Evolutionary conservation across 73 alveolate species (phyloP), one percentile per base, ranked within the genome.

Genomic region (Uronychia setigera): DNA sequence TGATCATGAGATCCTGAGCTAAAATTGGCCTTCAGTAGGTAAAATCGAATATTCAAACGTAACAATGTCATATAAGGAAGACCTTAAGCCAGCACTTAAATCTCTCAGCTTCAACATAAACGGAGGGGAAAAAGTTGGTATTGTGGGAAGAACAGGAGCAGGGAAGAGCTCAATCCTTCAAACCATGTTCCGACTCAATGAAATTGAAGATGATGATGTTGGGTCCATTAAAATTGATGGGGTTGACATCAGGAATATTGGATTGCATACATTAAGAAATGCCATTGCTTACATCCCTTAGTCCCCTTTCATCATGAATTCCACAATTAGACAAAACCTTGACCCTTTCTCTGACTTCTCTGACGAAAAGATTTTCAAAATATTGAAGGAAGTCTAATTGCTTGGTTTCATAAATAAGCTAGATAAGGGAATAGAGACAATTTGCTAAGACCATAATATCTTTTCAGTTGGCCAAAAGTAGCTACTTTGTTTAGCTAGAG

Each of bases 81-180:
- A 74, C 13, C 60, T 83, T 29, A 82, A 77, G 0, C 86, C 83
- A 0, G 92, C 80, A 0, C 74, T 91, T 59, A 81, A 91, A 77
- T 92, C 83, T 1, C 32, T 91, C n/a, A 59, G 34, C 26, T 82
- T 91, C 32, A 59, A 82, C 31, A 84, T 88, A 35, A 74, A 82
- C 30, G 80, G 86, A 0, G 79, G 88, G 26, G 78, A 83, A 84
- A 94, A 93, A 93, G 85, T 97, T 0, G 99, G 99, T 29, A 94
- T 97, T n/a, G 92, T 95, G 31, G 99, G 99, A 0, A 90, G 99
- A 33, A 95, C 99, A 1, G 99, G 99, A 34, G 92, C 98, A 33
- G 99, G 99, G 0, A 97, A 97, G 89, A 92, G 96, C 33, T 88
- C 98, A 26, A 87, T 96, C 57, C 84, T 93, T 34, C 83, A 91